Evolutionary conservation across 805 yeast genomes (phyloP).

Genomic region (Starmerella apis): DNA sequence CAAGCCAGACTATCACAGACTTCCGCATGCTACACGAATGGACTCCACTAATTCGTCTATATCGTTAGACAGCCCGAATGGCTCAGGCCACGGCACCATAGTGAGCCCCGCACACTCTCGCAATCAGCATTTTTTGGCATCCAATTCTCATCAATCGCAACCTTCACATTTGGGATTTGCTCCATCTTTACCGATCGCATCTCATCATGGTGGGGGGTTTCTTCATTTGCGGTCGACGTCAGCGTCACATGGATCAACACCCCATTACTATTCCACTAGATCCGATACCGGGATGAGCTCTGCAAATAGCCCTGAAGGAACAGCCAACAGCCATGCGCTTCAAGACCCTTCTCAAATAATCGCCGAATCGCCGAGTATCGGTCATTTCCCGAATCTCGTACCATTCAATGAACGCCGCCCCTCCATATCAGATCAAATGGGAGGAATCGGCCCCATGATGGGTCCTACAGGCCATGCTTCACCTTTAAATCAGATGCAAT

Average conservation of each 20-base stretch:
- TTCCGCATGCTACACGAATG: neutral
- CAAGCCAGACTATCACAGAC: neutral
- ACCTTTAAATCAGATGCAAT: neutral
- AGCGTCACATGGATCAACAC: neutral
- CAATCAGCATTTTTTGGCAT: neutral
- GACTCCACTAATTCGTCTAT: neutral
- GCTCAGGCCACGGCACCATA: neutral
- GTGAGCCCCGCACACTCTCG: neutral
- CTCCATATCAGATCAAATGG: neutral
- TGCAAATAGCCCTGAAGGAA: neutral
- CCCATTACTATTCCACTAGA: neutral
- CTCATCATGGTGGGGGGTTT: neutral
- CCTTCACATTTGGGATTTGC: neutral
- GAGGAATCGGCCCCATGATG: neutral
- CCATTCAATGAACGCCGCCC: neutral
- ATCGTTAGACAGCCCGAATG: neutral
- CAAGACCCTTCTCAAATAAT: neutral
- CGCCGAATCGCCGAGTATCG: neutral
- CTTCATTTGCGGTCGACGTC: neutral
- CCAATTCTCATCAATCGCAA: neutral
- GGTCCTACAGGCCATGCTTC: neutral
- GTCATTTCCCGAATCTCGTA: neutral
- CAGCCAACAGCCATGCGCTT: neutral
- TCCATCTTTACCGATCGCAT: neutral
- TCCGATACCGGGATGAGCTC: neutral